Conservation (phyloP, 345 rosid genomes). For the Dipteronia sinensis region DNA sequence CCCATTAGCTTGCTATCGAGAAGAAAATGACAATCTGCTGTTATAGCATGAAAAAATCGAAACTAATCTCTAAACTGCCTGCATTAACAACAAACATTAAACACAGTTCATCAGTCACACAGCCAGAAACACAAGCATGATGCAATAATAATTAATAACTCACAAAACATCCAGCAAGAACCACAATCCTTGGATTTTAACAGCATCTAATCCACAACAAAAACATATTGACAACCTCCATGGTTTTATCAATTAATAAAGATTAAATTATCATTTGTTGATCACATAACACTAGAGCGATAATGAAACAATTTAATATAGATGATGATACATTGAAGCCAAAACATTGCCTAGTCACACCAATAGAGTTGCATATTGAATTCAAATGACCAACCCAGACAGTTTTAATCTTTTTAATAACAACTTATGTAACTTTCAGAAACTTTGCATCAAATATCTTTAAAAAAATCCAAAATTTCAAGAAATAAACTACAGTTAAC, state of each 20-base stretch:
- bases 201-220: neutral
- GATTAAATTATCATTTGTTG: neutral
- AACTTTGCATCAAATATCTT: neutral
- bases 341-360: neutral
- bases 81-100: constrained; percentile 19
- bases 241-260: neutral
- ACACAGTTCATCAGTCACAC: constrained; percentile 20
- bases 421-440: neutral
- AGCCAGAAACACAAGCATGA: constrained; percentile 3
- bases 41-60: constrained; percentile 23
- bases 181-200: neutral
- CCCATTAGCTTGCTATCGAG: constrained; percentile 55
- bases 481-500: neutral
- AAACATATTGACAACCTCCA: neutral
- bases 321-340: neutral
- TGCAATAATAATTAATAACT: constrained; percentile 5
- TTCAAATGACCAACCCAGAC: neutral
- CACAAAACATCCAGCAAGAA: neutral
- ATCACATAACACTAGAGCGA: neutral
- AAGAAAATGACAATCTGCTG: constrained; percentile 11
- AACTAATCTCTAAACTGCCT: constrained; percentile 21
- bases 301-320: neutral
- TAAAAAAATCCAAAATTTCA: neutral
- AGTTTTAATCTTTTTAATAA: neutral
- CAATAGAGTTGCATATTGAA: neutral